Evolutionary conservation across 495 filamentous ascomycete genomes (phyloP).

Genomic region (Hyaloscypha finlandica): DNA sequence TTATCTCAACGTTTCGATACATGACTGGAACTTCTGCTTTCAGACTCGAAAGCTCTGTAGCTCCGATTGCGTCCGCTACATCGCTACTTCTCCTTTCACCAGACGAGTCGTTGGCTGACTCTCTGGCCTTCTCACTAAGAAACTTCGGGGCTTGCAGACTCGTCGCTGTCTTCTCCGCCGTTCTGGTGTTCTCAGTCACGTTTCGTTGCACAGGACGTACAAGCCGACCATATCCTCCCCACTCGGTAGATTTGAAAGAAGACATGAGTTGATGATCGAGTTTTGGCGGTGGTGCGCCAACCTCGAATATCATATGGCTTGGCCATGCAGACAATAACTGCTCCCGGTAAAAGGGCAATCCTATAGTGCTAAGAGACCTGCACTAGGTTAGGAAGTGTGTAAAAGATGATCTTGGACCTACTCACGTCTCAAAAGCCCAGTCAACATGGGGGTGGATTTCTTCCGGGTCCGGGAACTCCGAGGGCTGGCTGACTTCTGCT

Average conservation of each 20-base stretch:
- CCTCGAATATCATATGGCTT: constrained; percentile 74
- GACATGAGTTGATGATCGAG: constrained; percentile 73
- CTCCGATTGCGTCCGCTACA: constrained; percentile 59
- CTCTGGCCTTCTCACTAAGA: constrained; percentile 85
- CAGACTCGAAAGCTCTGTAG: constrained; percentile 59
- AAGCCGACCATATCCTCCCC: constrained; percentile 76
- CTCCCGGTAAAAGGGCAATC: constrained; percentile 93
- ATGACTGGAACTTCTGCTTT: constrained; percentile 77
- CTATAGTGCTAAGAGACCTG: constrained; percentile 80
- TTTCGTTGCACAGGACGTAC: constrained; percentile 72
- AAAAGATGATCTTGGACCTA: constrained; percentile 30
- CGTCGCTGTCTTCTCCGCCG: constrained; percentile 53
- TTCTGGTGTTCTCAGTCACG: constrained; percentile 79
- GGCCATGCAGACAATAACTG: constrained; percentile 88
- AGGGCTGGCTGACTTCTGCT: constrained; percentile 76
- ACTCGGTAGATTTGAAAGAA: constrained; percentile 65
- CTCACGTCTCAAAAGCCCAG: constrained; percentile 70
- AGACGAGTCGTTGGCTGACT: constrained; percentile 54
- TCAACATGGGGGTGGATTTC: constrained; percentile 52
- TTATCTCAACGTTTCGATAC: constrained; percentile 92
- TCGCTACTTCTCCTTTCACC: constrained; percentile 56
- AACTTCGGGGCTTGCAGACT: constrained; percentile 73
- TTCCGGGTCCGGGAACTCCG: constrained; percentile 71
- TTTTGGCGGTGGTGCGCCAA: constrained; percentile 77
- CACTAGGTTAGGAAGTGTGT: neutral